These are phyloP conservation scores for Yamadazyma sp. DNA, from an alignment of 1,139 yeast genomes.

Conservation along the genomic window DNA sequence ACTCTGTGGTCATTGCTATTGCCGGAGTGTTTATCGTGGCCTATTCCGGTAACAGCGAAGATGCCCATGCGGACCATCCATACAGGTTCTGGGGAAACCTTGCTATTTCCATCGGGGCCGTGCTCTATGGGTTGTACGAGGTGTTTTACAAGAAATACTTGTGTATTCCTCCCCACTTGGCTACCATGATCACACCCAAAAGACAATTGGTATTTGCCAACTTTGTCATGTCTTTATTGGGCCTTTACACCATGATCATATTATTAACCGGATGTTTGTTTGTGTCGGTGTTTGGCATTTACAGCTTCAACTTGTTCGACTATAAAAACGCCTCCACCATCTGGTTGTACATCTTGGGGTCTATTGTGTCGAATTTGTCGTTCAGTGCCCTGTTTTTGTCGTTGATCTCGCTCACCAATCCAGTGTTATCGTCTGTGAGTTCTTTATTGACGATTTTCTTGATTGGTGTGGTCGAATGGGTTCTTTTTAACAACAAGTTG, in stretches of 20 bases:
- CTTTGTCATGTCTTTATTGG: conserved; percentile 54
- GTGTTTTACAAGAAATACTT: conserved; percentile 74
- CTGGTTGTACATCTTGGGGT: conserved; percentile 49
- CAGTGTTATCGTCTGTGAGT: conserved; percentile 82
- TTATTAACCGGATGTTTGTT: conserved; percentile 52
- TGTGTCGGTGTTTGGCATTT: conserved; percentile 55
- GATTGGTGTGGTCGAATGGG: conserved; percentile 79
- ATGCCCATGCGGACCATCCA: conserved; percentile 44
- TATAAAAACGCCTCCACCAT: conserved; percentile 36
- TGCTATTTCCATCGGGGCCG: conserved; percentile 74
- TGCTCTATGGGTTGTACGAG: conserved; percentile 81
- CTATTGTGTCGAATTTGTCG: conserved; percentile 59
- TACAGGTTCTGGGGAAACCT: conserved; percentile 69
- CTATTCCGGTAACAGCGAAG: conserved; percentile 53
- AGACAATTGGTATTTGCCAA: conserved; percentile 50
- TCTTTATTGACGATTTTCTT: conserved; percentile 75
- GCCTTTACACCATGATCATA: conserved; percentile 53
- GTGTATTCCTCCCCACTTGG: conserved; percentile 65
- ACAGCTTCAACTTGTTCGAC: conserved; percentile 56
- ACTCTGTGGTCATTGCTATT: conserved; percentile 71
- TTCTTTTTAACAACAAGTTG: conserved; percentile 58
- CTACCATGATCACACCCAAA: conserved; percentile 45
- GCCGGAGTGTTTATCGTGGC: conserved; percentile 79
- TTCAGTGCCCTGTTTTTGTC: conserved; percentile 76
- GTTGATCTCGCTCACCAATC: conserved; percentile 81